These are phyloP conservation scores for Trichoderma atrobrunneum DNA, from an alignment of 2,329 filamentous ascomycete genomes.

Conservation along the genomic window DNA sequence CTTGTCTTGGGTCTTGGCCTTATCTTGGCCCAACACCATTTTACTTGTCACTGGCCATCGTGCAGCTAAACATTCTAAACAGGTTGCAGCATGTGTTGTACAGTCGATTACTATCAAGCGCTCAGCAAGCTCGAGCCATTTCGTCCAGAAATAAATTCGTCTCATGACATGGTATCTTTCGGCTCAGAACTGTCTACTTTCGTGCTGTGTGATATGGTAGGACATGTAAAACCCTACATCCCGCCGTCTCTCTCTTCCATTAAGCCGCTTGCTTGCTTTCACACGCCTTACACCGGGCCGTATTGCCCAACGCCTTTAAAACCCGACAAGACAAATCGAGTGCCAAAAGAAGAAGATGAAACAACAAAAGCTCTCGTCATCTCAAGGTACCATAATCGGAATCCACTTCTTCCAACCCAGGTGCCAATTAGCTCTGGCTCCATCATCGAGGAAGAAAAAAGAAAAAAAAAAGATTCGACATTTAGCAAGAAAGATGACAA, in stretches of 20 bases:
- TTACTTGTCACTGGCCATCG: background rate
- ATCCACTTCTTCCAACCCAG: background rate
- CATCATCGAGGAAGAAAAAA: background rate
- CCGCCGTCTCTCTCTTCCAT: background rate
- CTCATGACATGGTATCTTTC: conserved; percentile 12
- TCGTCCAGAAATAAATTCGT: conserved; percentile 3
- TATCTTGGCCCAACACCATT: background rate
- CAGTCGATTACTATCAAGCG: background rate
- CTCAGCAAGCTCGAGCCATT: background rate
- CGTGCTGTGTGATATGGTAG: background rate
- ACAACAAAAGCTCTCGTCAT: background rate
- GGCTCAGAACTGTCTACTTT: conserved; percentile 15
- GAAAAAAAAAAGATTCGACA: background rate
- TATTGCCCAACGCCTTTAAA: conserved; percentile 13
- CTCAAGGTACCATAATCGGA: background rate
- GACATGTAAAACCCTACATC: background rate
- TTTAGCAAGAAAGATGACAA: background rate
- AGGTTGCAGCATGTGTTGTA: background rate
- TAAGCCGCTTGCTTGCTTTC: conserved; percentile 1
- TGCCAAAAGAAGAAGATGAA: conserved; percentile 1
- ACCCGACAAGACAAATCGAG: conserved; percentile 10
- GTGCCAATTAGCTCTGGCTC: background rate
- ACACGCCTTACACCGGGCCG: conserved; percentile 10
- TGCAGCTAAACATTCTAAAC: background rate
- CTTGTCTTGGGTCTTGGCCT: background rate